A percentile compares a stretch with the other conserved stretches of the same genome.
Conservation (phyloP, 2,329 filamentous ascomycete species). For the Hymenoscyphus linearis region DNA sequence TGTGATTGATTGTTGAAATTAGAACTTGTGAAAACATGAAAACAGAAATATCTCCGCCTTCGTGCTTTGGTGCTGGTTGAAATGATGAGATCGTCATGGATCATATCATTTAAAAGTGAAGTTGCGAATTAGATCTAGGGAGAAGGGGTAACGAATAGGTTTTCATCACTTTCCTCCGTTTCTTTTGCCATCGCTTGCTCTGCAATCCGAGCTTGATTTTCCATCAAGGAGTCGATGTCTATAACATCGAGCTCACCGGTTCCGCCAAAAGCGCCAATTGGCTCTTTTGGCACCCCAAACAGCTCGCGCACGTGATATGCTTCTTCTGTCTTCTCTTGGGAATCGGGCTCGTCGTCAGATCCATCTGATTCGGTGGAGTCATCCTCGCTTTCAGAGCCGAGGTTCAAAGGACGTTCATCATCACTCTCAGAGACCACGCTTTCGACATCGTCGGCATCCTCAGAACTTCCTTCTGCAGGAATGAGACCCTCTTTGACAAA, state of each 20-base stretch:
- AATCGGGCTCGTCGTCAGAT: background rate
- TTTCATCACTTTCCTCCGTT: background rate
- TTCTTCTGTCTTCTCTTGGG: background rate
- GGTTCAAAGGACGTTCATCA: background rate
- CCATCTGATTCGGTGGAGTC: background rate
- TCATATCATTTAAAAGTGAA: background rate
- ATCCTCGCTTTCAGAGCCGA: background rate
- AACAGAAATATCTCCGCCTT: background rate
- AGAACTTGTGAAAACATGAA: background rate
- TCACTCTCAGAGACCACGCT: background rate
- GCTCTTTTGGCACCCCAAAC: background rate
- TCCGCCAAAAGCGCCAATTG: background rate
- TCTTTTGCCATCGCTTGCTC: background rate
- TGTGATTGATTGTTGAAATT: background rate
- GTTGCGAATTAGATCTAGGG: background rate
- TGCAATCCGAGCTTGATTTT: background rate
- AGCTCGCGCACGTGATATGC: background rate
- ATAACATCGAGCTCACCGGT: background rate
- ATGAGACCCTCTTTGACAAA: background rate
- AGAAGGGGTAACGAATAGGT: background rate
- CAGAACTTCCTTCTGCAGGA: background rate
- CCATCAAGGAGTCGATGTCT: background rate
- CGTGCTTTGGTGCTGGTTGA: background rate
- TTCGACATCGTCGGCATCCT: background rate
- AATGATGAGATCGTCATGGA: background rate